These are phyloP conservation scores for Coemansia sp. DNA, from an alignment of 192 early-diverging fungal genomes.

Conservation along the genomic window DNA sequence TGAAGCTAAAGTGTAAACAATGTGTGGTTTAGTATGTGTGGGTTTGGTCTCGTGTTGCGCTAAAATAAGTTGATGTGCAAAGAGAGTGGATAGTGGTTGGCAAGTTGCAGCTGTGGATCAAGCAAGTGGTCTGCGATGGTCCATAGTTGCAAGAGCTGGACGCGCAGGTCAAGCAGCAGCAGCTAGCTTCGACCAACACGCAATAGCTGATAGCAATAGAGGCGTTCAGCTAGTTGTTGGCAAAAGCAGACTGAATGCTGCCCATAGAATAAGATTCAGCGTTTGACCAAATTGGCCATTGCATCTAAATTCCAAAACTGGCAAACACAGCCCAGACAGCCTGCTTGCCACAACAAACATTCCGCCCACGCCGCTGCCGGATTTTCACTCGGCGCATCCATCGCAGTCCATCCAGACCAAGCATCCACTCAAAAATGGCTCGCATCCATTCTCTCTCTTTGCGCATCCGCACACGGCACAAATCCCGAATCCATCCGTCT, in stretches of 20 bases:
- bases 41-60: too few species aligned
- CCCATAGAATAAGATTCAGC: not conserved
- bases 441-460: conserved; percentile 9
- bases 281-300: not conserved
- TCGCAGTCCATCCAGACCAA: not conserved
- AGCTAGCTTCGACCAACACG: not conserved
- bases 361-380: not conserved
- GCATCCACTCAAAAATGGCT: not conserved
- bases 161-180: not conserved
- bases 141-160: not conserved
- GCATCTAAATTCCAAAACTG: not conserved
- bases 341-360: not conserved
- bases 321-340: not conserved
- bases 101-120: too few species aligned
- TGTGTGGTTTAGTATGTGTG: too few species aligned
- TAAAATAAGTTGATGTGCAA: too few species aligned
- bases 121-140: too few species aligned
- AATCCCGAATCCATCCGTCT: conserved; percentile 12
- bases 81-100: too few species aligned
- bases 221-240: too few species aligned
- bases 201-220: too few species aligned
- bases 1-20: conserved; percentile 41
- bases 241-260: too few species aligned
- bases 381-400: not conserved
- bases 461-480: conserved; percentile 1